These are phyloP conservation scores for Cryphonectria parasitica DNA, from an alignment of 2,329 filamentous ascomycete genomes.

Conservation along the genomic window DNA sequence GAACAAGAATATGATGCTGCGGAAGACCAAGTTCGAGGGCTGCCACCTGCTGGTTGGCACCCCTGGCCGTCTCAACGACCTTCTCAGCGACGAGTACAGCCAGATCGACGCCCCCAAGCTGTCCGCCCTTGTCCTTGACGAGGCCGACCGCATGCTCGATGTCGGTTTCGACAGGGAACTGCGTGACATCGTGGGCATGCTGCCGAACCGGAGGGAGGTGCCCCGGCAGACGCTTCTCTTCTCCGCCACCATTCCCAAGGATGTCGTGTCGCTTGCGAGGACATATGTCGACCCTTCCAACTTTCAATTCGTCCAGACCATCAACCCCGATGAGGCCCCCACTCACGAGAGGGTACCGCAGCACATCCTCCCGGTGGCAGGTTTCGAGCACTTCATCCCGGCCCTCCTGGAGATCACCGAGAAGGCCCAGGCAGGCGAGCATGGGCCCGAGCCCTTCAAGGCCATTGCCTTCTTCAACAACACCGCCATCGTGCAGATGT, in stretches of 20 bases:
- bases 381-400: constrained; percentile 78
- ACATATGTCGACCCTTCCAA: constrained; percentile 74
- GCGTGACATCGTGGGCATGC: constrained; percentile 58
- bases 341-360: constrained; percentile 89
- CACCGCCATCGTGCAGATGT: constrained; percentile 71
- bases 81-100: constrained; percentile 68
- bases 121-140: constrained; percentile 91
- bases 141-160: constrained; percentile 98
- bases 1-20: constrained; percentile 70
- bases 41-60: constrained; percentile 92
- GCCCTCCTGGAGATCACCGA: constrained; percentile 75
- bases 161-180: constrained; percentile 79
- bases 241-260: constrained; percentile 86
- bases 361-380: constrained; percentile 66
- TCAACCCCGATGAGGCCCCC: constrained; percentile 76
- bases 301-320: constrained; percentile 91
- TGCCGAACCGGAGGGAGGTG: constrained; percentile 67
- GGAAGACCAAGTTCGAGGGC: constrained; percentile 69
- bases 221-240: constrained; percentile 91
- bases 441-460: constrained; percentile 72
- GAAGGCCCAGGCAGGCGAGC: constrained; percentile 45
- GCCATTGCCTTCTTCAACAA: constrained; percentile 92
- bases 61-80: constrained; percentile 83
- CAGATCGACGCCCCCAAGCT: constrained; percentile 76
- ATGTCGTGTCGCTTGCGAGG: constrained; percentile 80